Conservation (phyloP, 176 grass and related monocot genomes). For the Luzula sylvatica region DNA sequence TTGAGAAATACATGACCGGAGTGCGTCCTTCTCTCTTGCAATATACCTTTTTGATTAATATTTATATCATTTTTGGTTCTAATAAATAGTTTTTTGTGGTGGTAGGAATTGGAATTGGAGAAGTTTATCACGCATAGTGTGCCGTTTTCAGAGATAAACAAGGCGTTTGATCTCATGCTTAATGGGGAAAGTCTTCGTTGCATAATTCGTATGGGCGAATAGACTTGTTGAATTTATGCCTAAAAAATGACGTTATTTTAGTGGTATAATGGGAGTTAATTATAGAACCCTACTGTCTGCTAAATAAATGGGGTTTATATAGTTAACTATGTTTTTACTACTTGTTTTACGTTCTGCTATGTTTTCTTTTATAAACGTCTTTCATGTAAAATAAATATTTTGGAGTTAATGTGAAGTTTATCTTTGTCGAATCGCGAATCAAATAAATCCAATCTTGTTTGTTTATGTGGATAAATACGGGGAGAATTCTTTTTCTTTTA, state of each 20-base stretch:
- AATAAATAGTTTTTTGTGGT: not conserved
- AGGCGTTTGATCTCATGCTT: slow-evolving; percentile 83
- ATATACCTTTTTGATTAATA: not conserved
- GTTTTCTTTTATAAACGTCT: no score
- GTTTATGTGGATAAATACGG: no score
- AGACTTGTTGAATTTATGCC: not conserved
- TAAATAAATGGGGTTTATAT: slow-evolving; percentile 1
- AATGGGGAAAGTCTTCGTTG: slow-evolving; percentile 65
- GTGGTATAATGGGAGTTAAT: not conserved
- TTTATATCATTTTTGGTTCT: not conserved
- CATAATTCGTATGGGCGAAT: slow-evolving; percentile 70
- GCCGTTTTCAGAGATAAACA: slow-evolving; percentile 83
- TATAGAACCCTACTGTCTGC: not conserved
- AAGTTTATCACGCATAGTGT: slow-evolving; percentile 93
- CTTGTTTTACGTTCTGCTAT: not conserved
- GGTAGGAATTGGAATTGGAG: slow-evolving; percentile 79
- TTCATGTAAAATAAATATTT: no score
- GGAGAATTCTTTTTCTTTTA: no score
- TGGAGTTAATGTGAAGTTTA: no score
- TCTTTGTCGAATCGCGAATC: no score
- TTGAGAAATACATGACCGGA: slow-evolving; percentile 84
- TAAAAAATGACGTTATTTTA: not conserved
- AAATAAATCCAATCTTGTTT: no score
- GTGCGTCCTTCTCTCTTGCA: not conserved
- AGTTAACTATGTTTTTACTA: not conserved